A percentile compares a stretch with the other conserved stretches of the same genome.
Evolutionary conservation across 139 green algal genomes (phyloP).

Genomic region (Chlamydomonas urium): DNA sequence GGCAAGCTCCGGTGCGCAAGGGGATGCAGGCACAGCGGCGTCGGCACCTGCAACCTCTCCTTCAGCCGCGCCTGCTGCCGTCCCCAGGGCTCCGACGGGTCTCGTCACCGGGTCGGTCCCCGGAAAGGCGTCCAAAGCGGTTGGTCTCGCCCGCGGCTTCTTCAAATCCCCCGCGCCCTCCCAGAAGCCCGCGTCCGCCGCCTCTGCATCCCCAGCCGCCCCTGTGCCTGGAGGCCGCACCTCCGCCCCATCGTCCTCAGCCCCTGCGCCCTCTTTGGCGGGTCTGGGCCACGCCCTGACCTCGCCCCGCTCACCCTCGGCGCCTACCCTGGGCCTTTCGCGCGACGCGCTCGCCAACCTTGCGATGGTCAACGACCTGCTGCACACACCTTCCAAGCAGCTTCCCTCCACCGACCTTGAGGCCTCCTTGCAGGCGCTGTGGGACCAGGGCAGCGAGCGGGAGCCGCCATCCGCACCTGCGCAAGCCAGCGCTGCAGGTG

Average conservation of each 20-base stretch:
- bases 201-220: not conserved
- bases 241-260: too few species aligned
- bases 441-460: not conserved
- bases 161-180: not conserved
- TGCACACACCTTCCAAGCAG: slow-evolving; percentile 56
- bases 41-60: too few species aligned
- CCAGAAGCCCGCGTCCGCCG: not conserved
- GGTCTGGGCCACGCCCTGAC: not conserved
- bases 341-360: slow-evolving; percentile 15
- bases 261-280: too few species aligned
- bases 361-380: slow-evolving; percentile 45
- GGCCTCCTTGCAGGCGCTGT: not conserved
- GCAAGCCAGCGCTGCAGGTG: not conserved
- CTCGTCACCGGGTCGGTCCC: not conserved
- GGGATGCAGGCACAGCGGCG: too few species aligned
- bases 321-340: not conserved
- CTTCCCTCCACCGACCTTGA: slow-evolving; percentile 55
- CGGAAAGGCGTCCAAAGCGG: too few species aligned
- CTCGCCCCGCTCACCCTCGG: not conserved
- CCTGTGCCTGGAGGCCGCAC: too few species aligned
- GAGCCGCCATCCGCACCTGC: not conserved
- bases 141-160: slow-evolving; percentile 5
- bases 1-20: too few species aligned
- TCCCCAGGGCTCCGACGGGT: not conserved
- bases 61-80: not conserved